Evolutionary conservation across 768 basidiomycete species (phyloP).

Genomic region (Kwoniella shandongensis): DNA sequence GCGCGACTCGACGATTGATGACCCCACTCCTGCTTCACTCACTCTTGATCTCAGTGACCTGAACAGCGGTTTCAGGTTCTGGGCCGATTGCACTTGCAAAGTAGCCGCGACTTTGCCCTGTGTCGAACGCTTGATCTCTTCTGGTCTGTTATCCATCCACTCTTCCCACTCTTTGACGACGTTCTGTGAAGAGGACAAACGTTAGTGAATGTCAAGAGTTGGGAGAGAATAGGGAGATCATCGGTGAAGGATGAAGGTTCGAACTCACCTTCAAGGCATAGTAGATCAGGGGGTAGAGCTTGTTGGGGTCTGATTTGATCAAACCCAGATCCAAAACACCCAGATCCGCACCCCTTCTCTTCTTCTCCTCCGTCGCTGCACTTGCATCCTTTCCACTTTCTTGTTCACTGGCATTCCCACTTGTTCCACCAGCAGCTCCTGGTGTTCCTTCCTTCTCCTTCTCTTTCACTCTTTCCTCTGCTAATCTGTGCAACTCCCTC

Average conservation of each 20-base stretch:
- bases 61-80: constrained; percentile 96
- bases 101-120: constrained; percentile 94
- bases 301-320: constrained; percentile 88
- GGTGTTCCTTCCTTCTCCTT: constrained; percentile 51
- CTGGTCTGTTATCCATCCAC: constrained; percentile 89
- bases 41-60: constrained; percentile 84
- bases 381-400: constrained; percentile 13
- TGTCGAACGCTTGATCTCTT: constrained; percentile 78
- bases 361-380: constrained; percentile 55
- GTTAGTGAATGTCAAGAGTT: neutral
- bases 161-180: constrained; percentile 95
- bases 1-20: too few relatives aligned
- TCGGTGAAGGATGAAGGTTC: neutral
- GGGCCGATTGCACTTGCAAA: constrained; percentile 90
- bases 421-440: constrained; percentile 4
- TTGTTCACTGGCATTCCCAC: constrained; percentile 21
- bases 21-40: constrained; percentile 51
- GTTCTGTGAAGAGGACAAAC: constrained; percentile 53
- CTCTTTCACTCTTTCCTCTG: constrained; percentile 60
- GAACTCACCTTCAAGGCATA: constrained; percentile 72
- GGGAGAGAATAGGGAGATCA: neutral
- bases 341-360: constrained; percentile 45
- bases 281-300: constrained; percentile 94
- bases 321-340: constrained; percentile 75
- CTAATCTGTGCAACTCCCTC: constrained; percentile 32